Percentiles rank a stretch among this genome's conserved stretches.
Evolutionary conservation across 352 stramenopile genomes (phyloP).

Genomic region (Phytophthora pinifolia): DNA sequence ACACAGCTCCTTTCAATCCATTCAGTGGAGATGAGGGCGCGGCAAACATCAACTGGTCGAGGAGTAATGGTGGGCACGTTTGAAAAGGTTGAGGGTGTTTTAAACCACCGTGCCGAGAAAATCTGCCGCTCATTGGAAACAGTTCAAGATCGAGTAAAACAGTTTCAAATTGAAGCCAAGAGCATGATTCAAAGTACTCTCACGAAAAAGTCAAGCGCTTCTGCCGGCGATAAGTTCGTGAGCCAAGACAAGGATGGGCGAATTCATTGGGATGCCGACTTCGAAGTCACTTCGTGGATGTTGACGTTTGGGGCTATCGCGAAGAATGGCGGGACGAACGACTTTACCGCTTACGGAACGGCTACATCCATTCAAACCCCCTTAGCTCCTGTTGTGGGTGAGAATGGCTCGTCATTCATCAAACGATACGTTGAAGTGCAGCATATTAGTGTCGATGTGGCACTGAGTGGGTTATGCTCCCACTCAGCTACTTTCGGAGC

Average conservation of each 20-base stretch:
- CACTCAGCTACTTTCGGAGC: conserved; percentile 28
- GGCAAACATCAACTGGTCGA: conserved; percentile 15
- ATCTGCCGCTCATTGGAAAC: conserved; percentile 19
- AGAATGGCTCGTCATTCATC: conserved; percentile 14
- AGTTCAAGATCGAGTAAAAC: conserved; percentile 17
- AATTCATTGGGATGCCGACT: conserved; percentile 25
- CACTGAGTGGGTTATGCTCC: conserved; percentile 6
- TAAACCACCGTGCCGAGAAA: conserved; percentile 23
- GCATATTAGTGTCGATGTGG: conserved; percentile 23
- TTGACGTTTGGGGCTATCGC: conserved; percentile 22
- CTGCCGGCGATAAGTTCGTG: background rate
- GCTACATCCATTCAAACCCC: conserved; percentile 23
- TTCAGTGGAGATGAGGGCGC: conserved; percentile 16
- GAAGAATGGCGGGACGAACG: conserved; percentile 15
- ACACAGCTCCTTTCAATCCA: conserved; percentile 19
- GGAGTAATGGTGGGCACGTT: conserved; percentile 19
- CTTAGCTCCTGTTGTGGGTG: conserved; percentile 5
- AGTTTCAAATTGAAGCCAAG: conserved; percentile 23
- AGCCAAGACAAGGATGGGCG: background rate
- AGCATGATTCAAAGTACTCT: conserved; percentile 1
- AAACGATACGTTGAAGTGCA: conserved; percentile 21
- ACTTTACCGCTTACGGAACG: conserved; percentile 22
- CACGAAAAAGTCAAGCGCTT: conserved; percentile 2
- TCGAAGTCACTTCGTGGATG: conserved; percentile 26
- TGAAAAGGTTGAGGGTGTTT: conserved; percentile 18